Base-by-base conservation (phyloP, 139 green algal species). In the Chlorella sp. region DNA sequence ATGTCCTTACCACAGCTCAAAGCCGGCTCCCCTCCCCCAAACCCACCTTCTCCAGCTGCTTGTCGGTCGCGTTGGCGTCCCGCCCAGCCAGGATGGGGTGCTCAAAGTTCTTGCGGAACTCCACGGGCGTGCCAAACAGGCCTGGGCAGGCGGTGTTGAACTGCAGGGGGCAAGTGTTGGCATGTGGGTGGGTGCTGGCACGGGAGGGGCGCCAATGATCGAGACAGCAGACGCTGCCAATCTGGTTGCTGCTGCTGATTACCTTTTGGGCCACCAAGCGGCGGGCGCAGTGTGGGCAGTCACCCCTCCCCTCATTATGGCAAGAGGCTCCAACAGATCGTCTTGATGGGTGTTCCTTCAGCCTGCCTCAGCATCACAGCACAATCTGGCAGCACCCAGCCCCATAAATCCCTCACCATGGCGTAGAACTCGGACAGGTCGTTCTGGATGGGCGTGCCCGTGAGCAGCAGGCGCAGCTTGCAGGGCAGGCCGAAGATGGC, bases 61-160 rank as follows among this genome's bases (percentile, higher is more conserved):
- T 74, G 30, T 81, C 81, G 0, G n/a, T 94, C 19, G 96, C 94
- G 60, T 94, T 92, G 32, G 96, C 93, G 74, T 99, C 96, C 1
- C 93, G 84, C 32, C 94, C 94, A 32, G 86, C 90, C 77, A 98
- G 85, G 73, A 98, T 96, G 43, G 93, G 94, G 11, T 54, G 72
- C 80, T 85, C 92, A 89, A 87, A 96, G 74, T 94, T 75, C 41
- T 88, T 90, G 56, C 94, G 84, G 89, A 98, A 99, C 65, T 95
- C 79, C 3, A 85, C 36, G 3, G 90, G 88, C 3, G 89, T 93
- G 46, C 96, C 96, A 67, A 99, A 89, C 41, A 98, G 89, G 20
- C 94, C 94, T 0, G 97, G 97, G 89, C 98, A 99, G 84, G 91
- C 96, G 80, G 99, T 99, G 89, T 95, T 94, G 11, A 98, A 95